Percentiles rank a stretch among this genome's conserved stretches.
These are phyloP conservation scores for Microbotryum scabiosae DNA, from an alignment of 1,284 basidiomycete genomes.

Conservation along the genomic window DNA sequence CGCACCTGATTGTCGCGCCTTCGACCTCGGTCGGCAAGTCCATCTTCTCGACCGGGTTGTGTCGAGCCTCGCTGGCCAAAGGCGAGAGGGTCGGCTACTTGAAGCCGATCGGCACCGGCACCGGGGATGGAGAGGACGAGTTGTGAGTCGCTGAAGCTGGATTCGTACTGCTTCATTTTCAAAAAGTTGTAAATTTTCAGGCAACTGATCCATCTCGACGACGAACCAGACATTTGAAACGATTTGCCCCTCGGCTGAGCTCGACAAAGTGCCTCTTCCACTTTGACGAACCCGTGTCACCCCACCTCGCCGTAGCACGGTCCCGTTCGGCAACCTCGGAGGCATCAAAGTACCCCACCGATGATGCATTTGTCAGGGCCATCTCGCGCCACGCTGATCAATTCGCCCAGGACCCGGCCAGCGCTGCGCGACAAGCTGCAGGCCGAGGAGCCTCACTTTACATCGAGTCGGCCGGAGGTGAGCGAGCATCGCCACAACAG, in stretches of 20 bases:
- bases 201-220: neutral
- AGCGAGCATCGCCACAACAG: neutral
- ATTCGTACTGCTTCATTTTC: too few relatives aligned
- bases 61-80: conserved; percentile 52
- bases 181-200: conserved; percentile 8
- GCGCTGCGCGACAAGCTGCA: conserved; percentile 32
- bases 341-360: conserved; percentile 43
- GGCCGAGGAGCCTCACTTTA: conserved; percentile 49
- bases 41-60: conserved; percentile 71
- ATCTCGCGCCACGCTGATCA: conserved; percentile 56
- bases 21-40: conserved; percentile 93
- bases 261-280: conserved; percentile 65
- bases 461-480: conserved; percentile 58
- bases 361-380: conserved; percentile 60
- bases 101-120: conserved; percentile 83
- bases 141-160: conserved; percentile 46
- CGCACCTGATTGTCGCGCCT: conserved; percentile 84
- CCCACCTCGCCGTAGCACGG: conserved; percentile 69
- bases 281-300: conserved; percentile 82
- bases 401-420: conserved; percentile 43
- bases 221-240: conserved; percentile 56
- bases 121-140: conserved; percentile 62
- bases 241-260: conserved; percentile 50
- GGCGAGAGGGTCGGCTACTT: conserved; percentile 60
- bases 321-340: conserved; percentile 35